phyloP scores from a whole-genome alignment of 805 yeast genomes.

The Barnettozyma botsteinii region DNA sequence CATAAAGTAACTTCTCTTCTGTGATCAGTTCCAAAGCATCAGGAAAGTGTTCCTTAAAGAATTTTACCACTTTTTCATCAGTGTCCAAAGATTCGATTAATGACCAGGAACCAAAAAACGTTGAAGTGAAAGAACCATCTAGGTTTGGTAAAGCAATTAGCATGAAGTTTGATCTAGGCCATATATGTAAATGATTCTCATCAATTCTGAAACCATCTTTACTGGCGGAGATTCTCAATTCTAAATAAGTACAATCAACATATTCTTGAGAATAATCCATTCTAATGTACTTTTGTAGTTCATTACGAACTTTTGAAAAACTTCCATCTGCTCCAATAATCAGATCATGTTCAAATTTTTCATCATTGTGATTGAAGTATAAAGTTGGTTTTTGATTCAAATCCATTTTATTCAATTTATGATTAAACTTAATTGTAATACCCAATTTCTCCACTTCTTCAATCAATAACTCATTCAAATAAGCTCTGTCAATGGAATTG shows the following conservation, averaged over 20 bases:
- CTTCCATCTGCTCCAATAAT: constrained; percentile 87
- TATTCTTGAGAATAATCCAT: constrained; percentile 73
- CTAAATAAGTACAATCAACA: constrained; percentile 80
- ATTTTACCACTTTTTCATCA: constrained; percentile 40
- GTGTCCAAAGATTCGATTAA: constrained; percentile 49
- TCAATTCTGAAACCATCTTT: constrained; percentile 33
- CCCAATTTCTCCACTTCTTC: constrained; percentile 52
- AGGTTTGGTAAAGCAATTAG: constrained; percentile 81
- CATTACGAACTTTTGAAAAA: constrained; percentile 64
- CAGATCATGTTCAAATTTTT: constrained; percentile 39
- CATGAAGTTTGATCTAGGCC: constrained; percentile 89
- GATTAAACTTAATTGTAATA: constrained; percentile 46
- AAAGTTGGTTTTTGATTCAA: constrained; percentile 25
- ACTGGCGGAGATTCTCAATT: constrained; percentile 63
- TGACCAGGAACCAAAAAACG: constrained; percentile 79
- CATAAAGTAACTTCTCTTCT: constrained; percentile 40
- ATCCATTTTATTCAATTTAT: constrained; percentile 46
- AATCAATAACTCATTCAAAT: constrained; percentile 58
- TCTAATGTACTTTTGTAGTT: constrained; percentile 57
- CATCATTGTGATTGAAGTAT: constrained; percentile 15
- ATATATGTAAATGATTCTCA: constrained; percentile 79
- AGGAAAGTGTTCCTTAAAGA: constrained; percentile 58
- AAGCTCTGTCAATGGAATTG: constrained; percentile 76
- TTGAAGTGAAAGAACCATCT: constrained; percentile 85
- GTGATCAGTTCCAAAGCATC: constrained; percentile 75